phyloP scores from a whole-genome alignment of 768 basidiomycete species.

The Dacryopinax spathularia region DNA sequence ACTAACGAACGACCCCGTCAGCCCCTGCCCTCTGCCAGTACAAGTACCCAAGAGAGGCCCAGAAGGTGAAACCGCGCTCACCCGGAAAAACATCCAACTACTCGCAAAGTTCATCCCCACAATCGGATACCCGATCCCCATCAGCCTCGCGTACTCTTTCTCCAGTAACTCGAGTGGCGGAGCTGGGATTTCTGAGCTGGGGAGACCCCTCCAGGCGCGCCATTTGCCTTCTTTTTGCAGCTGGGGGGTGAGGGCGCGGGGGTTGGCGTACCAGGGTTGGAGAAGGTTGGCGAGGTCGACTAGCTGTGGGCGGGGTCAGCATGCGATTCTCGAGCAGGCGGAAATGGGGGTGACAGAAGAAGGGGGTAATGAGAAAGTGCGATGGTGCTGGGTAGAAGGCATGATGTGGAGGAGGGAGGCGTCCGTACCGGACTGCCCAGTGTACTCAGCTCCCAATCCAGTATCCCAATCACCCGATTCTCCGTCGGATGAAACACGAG shows the following conservation, averaged over 20 bases:
- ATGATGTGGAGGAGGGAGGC: too few species aligned
- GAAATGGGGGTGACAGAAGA: conserved; percentile 4
- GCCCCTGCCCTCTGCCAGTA: conserved; percentile 8
- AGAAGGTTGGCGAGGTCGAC: conserved; percentile 86
- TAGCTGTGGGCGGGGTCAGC: conserved; percentile 28
- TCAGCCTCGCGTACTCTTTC: conserved; percentile 61
- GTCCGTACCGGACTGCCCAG: conserved; percentile 79
- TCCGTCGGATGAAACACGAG: conserved; percentile 86
- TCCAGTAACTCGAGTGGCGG: conserved; percentile 52
- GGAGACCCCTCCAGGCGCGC: not conserved
- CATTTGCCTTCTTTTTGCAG: not conserved
- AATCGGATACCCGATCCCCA: conserved; percentile 57
- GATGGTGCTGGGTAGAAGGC: not conserved
- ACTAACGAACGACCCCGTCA: conserved; percentile 29
- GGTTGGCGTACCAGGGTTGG: conserved; percentile 50
- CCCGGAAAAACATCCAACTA: conserved; percentile 77
- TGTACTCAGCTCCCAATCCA: conserved; percentile 97
- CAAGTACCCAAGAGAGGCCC: not conserved
- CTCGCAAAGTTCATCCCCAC: conserved; percentile 62
- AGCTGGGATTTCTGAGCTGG: not conserved
- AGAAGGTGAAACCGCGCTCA: conserved; percentile 24
- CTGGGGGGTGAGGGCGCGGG: conserved; percentile 15
- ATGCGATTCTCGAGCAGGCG: conserved; percentile 15
- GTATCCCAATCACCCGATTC: conserved; percentile 81
- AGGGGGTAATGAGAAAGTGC: not conserved